Evolutionary conservation across 2,329 filamentous ascomycete genomes (phyloP).

Genomic region (Colletotrichum spinosum): DNA sequence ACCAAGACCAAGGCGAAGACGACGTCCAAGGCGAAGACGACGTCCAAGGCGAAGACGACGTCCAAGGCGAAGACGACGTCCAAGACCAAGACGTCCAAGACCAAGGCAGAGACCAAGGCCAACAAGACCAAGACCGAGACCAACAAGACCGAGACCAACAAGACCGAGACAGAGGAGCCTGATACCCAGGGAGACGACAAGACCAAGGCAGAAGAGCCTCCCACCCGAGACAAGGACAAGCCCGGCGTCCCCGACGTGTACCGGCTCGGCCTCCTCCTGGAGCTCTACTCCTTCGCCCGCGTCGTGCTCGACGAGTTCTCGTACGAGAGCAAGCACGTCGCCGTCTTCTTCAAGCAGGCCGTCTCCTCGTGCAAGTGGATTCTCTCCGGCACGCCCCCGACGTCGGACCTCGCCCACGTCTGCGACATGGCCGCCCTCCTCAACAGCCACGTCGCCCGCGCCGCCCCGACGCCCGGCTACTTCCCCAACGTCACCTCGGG

Average conservation of each 20-base stretch:
- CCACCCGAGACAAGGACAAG: background rate
- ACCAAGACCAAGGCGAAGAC: background rate
- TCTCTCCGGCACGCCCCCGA: constrained; percentile 56
- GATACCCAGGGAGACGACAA: no score
- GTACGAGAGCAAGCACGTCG: constrained; percentile 47
- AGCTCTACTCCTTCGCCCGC: constrained; percentile 52
- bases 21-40: background rate
- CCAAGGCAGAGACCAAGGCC: background rate
- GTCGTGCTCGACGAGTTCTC: constrained; percentile 59
- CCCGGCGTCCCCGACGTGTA: constrained; percentile 18
- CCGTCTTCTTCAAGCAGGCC: constrained; percentile 48
- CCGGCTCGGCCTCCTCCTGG: constrained; percentile 43
- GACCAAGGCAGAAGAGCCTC: no score
- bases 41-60: background rate
- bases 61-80: background rate
- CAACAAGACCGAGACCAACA: constrained; percentile 14
- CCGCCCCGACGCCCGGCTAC: constrained; percentile 46
- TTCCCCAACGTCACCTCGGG: constrained; percentile 52
- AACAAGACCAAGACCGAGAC: background rate
- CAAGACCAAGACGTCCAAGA: background rate
- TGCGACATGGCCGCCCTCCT: constrained; percentile 50
- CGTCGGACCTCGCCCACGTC: constrained; percentile 49
- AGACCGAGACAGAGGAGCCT: background rate
- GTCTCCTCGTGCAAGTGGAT: constrained; percentile 54
- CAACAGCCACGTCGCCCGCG: constrained; percentile 53